Conservation (phyloP, 805 yeast genomes). For the Metschnikowia sp. region DNA sequence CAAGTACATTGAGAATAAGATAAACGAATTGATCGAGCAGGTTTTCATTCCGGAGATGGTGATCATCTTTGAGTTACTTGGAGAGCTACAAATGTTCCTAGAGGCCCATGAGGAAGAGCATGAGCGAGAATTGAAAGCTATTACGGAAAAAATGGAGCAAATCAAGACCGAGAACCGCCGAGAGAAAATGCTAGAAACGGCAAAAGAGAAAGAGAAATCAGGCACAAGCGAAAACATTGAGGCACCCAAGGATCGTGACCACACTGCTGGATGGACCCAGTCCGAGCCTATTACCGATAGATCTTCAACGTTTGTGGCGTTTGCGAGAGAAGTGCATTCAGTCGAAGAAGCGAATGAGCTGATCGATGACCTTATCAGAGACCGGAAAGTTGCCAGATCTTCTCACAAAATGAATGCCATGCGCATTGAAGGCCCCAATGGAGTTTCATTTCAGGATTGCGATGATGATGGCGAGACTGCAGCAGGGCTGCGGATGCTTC, state of each 20-base stretch:
- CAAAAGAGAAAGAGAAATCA: neutral
- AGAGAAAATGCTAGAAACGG: slow-evolving; percentile 1
- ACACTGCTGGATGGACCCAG: slow-evolving; percentile 67
- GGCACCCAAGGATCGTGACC: slow-evolving; percentile 29
- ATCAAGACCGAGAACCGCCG: slow-evolving; percentile 1
- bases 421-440: slow-evolving; percentile 61
- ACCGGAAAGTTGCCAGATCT: slow-evolving; percentile 64
- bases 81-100: slow-evolving; percentile 56
- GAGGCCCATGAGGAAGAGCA: slow-evolving; percentile 25
- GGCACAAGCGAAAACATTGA: neutral
- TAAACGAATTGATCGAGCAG: slow-evolving; percentile 46
- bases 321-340: slow-evolving; percentile 57
- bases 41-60: slow-evolving; percentile 63
- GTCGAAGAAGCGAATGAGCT: slow-evolving; percentile 63
- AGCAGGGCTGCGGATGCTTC: slow-evolving; percentile 85
- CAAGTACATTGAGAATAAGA: slow-evolving; percentile 41
- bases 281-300: slow-evolving; percentile 81
- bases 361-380: slow-evolving; percentile 53
- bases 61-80: slow-evolving; percentile 72
- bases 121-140: neutral
- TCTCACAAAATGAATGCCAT: slow-evolving; percentile 85
- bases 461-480: slow-evolving; percentile 98
- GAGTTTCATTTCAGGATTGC: slow-evolving; percentile 70
- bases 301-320: slow-evolving; percentile 81
- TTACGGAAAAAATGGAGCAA: slow-evolving; percentile 24